Evolutionary conservation across 2,329 filamentous ascomycete genomes (phyloP).

Genomic region (Fusarium torulosum): DNA sequence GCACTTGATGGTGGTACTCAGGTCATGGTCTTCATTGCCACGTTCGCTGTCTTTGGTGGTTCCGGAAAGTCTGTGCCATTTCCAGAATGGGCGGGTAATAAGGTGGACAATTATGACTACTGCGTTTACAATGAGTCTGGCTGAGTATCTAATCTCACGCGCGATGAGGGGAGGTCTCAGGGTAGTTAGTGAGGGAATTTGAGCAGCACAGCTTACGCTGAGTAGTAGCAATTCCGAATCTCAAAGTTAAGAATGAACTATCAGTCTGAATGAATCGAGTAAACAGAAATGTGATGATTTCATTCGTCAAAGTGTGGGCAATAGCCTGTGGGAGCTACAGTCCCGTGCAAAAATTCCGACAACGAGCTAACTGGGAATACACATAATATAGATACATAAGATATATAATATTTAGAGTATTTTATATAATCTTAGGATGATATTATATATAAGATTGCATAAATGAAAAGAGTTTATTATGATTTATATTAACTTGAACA

Average conservation of each 20-base stretch:
- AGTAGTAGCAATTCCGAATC: not conserved
- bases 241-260: not conserved
- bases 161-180: not conserved
- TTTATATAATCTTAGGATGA: too few species aligned
- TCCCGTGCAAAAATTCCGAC: too few species aligned
- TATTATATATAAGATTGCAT: too few species aligned
- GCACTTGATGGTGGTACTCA: slow-evolving; percentile 65
- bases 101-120: slow-evolving; percentile 40
- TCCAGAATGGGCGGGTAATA: slow-evolving; percentile 68
- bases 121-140: slow-evolving; percentile 1
- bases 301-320: not conserved
- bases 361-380: too few species aligned
- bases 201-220: too few species aligned
- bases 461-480: too few species aligned
- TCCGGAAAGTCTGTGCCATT: slow-evolving; percentile 59
- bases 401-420: too few species aligned
- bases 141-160: not conserved
- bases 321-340: too few species aligned
- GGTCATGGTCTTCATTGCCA: slow-evolving; percentile 63
- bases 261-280: not conserved
- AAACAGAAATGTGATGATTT: not conserved
- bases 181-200: too few species aligned
- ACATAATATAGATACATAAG: too few species aligned
- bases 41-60: slow-evolving; percentile 68
- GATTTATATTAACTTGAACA: too few species aligned